Conservation (phyloP, 208 protist species). For the Balamuthia mandrillaris region DNA sequence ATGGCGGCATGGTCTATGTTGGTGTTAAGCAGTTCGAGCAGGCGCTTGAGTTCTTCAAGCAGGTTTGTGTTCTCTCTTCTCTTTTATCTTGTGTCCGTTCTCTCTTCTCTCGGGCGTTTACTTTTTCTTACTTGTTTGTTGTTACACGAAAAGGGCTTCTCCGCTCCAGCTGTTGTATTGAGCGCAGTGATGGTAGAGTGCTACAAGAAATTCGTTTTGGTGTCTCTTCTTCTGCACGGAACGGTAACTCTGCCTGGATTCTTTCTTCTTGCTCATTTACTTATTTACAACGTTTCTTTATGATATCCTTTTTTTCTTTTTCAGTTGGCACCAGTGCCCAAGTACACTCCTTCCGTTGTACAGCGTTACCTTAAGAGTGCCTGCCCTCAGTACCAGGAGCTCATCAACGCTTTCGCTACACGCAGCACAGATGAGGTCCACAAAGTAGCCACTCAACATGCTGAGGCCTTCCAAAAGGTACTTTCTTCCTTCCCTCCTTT, state of each 20-base stretch:
- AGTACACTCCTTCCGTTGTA: conserved; percentile 49
- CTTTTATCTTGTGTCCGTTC: neutral
- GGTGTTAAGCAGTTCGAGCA: conserved; percentile 59
- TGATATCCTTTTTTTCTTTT: neutral
- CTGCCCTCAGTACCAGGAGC: conserved; percentile 59
- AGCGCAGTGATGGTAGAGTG: conserved; percentile 65
- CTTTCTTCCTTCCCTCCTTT: neutral
- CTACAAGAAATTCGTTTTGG: conserved; percentile 70
- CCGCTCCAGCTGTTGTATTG: conserved; percentile 55
- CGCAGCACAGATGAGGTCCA: conserved; percentile 38
- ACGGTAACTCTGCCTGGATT: neutral
- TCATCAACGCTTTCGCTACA: conserved; percentile 43
- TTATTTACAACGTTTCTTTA: neutral
- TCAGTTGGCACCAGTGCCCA: conserved; percentile 35
- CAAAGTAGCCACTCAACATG: neutral
- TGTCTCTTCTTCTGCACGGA: conserved; percentile 58
- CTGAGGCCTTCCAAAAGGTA: conserved; percentile 51
- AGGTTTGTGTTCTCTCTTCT: neutral
- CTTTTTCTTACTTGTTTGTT: neutral
- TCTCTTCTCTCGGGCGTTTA: neutral
- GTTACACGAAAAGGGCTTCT: conserved; percentile 29
- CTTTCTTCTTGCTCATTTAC: neutral
- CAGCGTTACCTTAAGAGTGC: conserved; percentile 60
- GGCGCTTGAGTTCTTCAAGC: conserved; percentile 57
- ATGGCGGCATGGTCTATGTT: conserved; percentile 64